Percentiles rank a stretch among this genome's conserved stretches.
phyloP scores from a whole-genome alignment of 352 stramenopile species.

The Phytopythium kandeliae region DNA sequence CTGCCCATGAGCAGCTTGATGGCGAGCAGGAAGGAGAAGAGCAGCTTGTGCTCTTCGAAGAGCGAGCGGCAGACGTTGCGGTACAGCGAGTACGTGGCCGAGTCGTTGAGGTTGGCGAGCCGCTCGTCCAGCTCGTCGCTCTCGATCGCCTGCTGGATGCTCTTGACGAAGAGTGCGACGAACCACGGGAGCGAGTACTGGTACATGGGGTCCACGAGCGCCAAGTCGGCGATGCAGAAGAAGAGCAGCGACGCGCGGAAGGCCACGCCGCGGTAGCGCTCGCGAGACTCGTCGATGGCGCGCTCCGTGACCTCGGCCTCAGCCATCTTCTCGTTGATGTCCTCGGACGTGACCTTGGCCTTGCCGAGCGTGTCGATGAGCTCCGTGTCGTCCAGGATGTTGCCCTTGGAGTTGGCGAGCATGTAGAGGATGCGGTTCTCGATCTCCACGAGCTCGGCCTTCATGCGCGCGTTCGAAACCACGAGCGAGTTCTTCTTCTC shows the following conservation, averaged over 20 bases:
- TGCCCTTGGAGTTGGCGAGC: conserved; percentile 90
- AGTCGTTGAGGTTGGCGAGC: conserved; percentile 88
- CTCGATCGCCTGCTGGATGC: conserved; percentile 76
- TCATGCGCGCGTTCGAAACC: conserved; percentile 89
- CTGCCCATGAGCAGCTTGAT: conserved; percentile 81
- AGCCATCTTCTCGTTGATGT: conserved; percentile 92
- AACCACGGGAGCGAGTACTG: conserved; percentile 94
- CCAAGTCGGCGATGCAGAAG: conserved; percentile 89
- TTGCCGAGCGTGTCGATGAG: conserved; percentile 90
- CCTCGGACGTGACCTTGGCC: conserved; percentile 89
- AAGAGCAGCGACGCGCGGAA: conserved; percentile 87
- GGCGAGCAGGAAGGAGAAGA: conserved; percentile 90
- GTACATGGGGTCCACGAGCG: conserved; percentile 87
- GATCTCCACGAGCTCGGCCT: conserved; percentile 90
- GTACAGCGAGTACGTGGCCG: conserved; percentile 93
- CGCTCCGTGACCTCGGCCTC: conserved; percentile 91
- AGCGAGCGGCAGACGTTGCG: conserved; percentile 92
- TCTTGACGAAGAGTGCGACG: conserved; percentile 87
- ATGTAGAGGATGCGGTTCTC: conserved; percentile 94
- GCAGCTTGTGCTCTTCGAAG: conserved; percentile 93
- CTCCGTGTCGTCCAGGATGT: conserved; percentile 92
- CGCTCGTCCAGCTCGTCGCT: conserved; percentile 61
- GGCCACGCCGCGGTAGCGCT: conserved; percentile 86
- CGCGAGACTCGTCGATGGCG: conserved; percentile 86
- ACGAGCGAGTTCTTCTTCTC: conserved; percentile 94